Base-by-base conservation (phyloP, 139 green algal species). In the Picochlorum sp. region DNA sequence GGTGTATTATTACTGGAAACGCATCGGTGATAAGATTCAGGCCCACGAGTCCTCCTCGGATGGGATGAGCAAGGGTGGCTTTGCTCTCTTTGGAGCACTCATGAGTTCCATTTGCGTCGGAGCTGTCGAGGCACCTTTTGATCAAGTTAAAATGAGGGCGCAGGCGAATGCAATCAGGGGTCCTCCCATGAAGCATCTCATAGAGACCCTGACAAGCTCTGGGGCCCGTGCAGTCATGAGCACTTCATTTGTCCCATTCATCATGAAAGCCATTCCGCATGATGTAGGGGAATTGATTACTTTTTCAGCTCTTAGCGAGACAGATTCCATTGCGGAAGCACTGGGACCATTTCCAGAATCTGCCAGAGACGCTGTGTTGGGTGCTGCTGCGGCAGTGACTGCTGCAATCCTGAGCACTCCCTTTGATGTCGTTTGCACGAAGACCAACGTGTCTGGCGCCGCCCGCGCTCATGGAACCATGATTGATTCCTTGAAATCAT, bases 361-460 rank as follows among this genome's bases (percentile, higher is more conserved):
- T 46, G 21, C 49, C 15, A 23, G 21, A 28, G 49, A 50, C 21
- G 26, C 24, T 6, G 10, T 64, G n/a, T 34, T 70, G 66, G 74
- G 85, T 32, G 85, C 75, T 4, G 73, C 66, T 0, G 77, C 85
- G 18, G 78, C 83, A 57, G 79, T 65, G 28, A 77, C 81, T 10
- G 77, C 81, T 21, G 84, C 87, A 13, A 56, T 90, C 3, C 60
- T 79, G 6, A 81, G 65, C 56, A 92, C 88, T 81, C 85, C 85
- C 7, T 84, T 79, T 56, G 85, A 92, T 71, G 69, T 75, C 8
- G 72, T 89, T 32, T 87, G 50, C 69, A 87, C 80, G 0, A 79
- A 79, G 61, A 83, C 89, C 68, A 80, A 86, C 51, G 28, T 79
- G 23, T 7, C 21, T 8, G 21, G 8, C 9, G 21, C 9, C 23